Evolutionary conservation across 2,329 filamentous ascomycete genomes (phyloP).

Genomic region (Helminthosporium solani): DNA sequence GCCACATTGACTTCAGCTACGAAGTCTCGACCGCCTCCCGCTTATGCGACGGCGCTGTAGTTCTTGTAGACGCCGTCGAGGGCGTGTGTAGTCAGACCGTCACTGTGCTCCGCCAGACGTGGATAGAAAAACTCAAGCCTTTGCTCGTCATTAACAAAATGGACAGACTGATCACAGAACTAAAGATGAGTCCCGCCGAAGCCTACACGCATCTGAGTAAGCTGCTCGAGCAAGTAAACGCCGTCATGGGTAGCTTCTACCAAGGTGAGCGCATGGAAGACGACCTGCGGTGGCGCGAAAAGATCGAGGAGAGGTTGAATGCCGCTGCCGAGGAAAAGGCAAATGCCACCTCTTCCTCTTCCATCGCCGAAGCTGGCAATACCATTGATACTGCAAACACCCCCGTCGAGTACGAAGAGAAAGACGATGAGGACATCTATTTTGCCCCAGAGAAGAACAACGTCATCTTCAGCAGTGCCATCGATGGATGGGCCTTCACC

Average conservation of each 20-base stretch:
- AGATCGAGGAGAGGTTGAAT: conserved; percentile 81
- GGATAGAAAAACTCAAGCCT: conserved; percentile 93
- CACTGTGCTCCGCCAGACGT: conserved; percentile 90
- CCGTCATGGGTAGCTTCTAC: conserved; percentile 95
- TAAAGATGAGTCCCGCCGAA: conserved; percentile 88
- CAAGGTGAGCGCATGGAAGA: conserved; percentile 99
- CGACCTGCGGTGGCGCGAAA: conserved; percentile 91
- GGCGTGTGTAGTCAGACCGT: conserved; percentile 98
- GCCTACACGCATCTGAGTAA: conserved; percentile 88
- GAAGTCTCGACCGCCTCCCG: conserved; percentile 95
- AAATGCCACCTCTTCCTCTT: conserved; percentile 47
- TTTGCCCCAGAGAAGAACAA: conserved; percentile 98
- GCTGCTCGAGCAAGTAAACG: conserved; percentile 92
- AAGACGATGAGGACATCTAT: conserved; percentile 94
- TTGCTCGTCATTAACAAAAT: conserved; percentile 98
- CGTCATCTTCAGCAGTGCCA: conserved; percentile 96
- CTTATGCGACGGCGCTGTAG: conserved; percentile 89
- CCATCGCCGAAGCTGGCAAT: conserved; percentile 57
- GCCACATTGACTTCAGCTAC: conserved; percentile 97
- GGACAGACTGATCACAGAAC: conserved; percentile 88
- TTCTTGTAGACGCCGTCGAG: conserved; percentile 94
- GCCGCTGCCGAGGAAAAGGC: conserved; percentile 68
- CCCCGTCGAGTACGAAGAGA: conserved; percentile 73
- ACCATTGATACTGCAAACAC: conserved; percentile 49
- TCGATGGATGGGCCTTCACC: conserved; percentile 99